These are phyloP conservation scores for Periconia sp. DNA, from an alignment of 2,329 filamentous ascomycete species.

Conservation along the genomic window DNA sequence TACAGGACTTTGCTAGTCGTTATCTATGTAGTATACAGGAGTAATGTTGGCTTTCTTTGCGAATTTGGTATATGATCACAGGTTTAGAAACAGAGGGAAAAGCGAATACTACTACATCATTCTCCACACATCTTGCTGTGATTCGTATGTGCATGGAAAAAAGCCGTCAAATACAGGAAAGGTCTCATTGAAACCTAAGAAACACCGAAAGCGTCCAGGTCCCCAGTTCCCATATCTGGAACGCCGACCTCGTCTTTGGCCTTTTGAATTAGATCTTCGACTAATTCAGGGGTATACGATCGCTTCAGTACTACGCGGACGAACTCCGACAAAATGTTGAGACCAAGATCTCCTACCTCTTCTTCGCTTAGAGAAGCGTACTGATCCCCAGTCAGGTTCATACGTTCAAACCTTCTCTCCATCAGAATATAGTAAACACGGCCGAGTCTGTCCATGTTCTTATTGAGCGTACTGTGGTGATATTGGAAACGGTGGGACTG, in stretches of 20 bases:
- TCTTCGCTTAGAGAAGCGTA: slow-evolving; percentile 21
- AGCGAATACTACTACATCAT: background rate
- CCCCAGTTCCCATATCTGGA: slow-evolving; percentile 33
- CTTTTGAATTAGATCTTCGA: slow-evolving; percentile 38
- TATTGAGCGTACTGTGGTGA: slow-evolving; percentile 19
- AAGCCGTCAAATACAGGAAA: background rate
- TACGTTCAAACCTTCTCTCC: slow-evolving; percentile 21
- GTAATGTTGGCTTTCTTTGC: slow-evolving; percentile 21
- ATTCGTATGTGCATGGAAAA: too few relatives aligned
- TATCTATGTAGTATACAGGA: slow-evolving; percentile 9
- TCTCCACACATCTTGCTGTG: too few relatives aligned
- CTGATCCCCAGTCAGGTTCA: slow-evolving; percentile 20
- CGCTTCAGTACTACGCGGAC: slow-evolving; percentile 35
- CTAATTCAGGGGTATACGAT: slow-evolving; percentile 23
- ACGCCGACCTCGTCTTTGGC: slow-evolving; percentile 32
- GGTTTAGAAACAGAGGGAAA: background rate
- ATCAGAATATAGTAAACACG: slow-evolving; percentile 27
- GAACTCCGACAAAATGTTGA: slow-evolving; percentile 41
- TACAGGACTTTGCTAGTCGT: slow-evolving; percentile 7
- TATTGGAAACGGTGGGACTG: slow-evolving; percentile 14
- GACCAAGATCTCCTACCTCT: slow-evolving; percentile 27
- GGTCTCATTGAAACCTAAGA: slow-evolving; percentile 3
- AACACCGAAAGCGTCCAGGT: slow-evolving; percentile 37
- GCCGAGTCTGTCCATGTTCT: slow-evolving; percentile 19
- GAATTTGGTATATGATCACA: slow-evolving; percentile 10